Base-by-base conservation (phyloP, 1,139 yeast species). In the Debaryomycetaceae sp. region DNA sequence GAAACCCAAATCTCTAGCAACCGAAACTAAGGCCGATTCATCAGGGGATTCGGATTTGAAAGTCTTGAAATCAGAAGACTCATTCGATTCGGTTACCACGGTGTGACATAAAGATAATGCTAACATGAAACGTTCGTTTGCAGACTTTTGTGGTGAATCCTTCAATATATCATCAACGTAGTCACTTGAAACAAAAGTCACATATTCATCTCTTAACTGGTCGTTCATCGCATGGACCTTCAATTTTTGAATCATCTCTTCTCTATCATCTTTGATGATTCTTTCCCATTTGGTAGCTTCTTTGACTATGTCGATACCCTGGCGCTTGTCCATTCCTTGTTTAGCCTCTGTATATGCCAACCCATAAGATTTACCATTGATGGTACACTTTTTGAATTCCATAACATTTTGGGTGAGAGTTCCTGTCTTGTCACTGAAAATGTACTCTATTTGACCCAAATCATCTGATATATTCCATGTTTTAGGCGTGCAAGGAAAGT, bases 1-100 rank as follows among this genome's bases (percentile, higher is more conserved):
- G 59, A 85, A 85, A 4, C 98, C 98, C 54, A 88, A 70, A 59
- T 92, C 98, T 53, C 96, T 78, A 0, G 98, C 98, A 19, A 95
- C 92, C 6, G 87, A 78, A 4, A 92, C 98, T 44, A 92, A 76
- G 0, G 98, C 98, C 31, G 96, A 94, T 63, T 92, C 98, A 67
- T 92, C 98, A 1, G 98, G 98, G n/a, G 96, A 86, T 62, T 92
- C 98, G 0, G 98, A 98, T 58, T 89, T 87, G 58, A 87, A 79
- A 36, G 66, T 70, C 39, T 69, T 55, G 38, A 83, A 63, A 34
- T 67, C 34, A 17, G 17, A 9, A 17, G 8, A 18, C 35, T 71
- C 68, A 9, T 70, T 71, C 43, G 77, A 78, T 41, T 75, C 98
- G 9, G 95, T 85, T 38, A 92, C 76, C 7, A 89, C 98, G 29